phyloP scores from a whole-genome alignment of 345 rosid genomes.

The Corchorus capsularis region DNA sequence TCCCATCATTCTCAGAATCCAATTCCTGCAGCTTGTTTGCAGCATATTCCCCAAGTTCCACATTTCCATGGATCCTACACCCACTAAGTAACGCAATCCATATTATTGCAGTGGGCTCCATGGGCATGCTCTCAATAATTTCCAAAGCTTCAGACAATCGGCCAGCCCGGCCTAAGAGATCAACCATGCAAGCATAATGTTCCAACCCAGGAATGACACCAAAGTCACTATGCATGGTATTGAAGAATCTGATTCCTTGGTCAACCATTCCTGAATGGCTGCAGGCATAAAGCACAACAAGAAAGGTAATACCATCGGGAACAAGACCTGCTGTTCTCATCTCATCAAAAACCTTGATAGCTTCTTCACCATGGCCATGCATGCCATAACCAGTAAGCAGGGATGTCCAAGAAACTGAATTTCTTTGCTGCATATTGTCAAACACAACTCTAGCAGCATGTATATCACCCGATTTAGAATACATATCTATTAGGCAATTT shows the following conservation, averaged over 20 bases:
- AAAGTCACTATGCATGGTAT: slow-evolving; percentile 52
- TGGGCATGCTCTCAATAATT: slow-evolving; percentile 67
- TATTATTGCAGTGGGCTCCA: slow-evolving; percentile 62
- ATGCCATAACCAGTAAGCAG: slow-evolving; percentile 82
- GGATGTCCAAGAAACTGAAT: slow-evolving; percentile 83
- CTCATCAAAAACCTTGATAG: slow-evolving; percentile 53
- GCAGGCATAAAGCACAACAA: slow-evolving; percentile 80
- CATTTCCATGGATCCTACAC: slow-evolving; percentile 71
- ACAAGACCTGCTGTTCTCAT: slow-evolving; percentile 60
- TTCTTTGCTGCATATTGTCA: slow-evolving; percentile 54
- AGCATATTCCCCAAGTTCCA: slow-evolving; percentile 83
- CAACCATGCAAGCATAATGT: slow-evolving; percentile 87
- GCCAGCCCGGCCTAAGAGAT: slow-evolving; percentile 82
- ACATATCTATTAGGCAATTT: slow-evolving; percentile 87
- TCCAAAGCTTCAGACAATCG: slow-evolving; percentile 58
- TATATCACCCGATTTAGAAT: slow-evolving; percentile 73
- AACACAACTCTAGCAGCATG: slow-evolving; percentile 60
- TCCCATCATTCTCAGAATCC: slow-evolving; percentile 68
- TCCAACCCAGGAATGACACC: slow-evolving; percentile 58
- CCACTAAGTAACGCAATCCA: slow-evolving; percentile 83
- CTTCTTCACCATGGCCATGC: slow-evolving; percentile 79
- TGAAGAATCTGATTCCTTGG: slow-evolving; percentile 65
- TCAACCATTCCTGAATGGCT: slow-evolving; percentile 88
- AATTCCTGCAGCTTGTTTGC: slow-evolving; percentile 44
- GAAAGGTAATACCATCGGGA: slow-evolving; percentile 70